Conservation (phyloP, 441 rosid genomes). For the Sinapis alba region DNA sequence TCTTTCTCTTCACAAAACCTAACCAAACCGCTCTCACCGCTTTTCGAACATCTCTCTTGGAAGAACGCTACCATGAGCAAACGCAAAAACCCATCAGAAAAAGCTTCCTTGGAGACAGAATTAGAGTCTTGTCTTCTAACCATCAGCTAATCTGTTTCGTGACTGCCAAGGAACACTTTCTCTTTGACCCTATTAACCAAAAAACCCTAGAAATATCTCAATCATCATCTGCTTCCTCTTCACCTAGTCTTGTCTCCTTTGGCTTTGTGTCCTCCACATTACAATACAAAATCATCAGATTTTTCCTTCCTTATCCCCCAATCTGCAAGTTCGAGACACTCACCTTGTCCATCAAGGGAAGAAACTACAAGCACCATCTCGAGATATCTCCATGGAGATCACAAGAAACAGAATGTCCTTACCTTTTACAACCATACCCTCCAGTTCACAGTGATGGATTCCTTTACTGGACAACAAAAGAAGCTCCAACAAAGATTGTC, state of each 20-base stretch:
- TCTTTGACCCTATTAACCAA: conserved; percentile 28
- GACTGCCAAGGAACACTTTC: conserved; percentile 5
- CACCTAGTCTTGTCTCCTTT: conserved; percentile 6
- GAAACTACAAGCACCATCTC: not conserved
- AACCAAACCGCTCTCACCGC: not conserved
- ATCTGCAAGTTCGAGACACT: conserved; percentile 32
- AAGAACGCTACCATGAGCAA: not conserved
- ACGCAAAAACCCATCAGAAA: conserved; percentile 23
- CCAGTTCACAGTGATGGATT: conserved; percentile 28
- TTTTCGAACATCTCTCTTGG: not conserved
- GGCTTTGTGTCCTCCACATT: conserved; percentile 26
- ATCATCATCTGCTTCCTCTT: not conserved
- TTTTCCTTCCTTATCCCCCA: conserved; percentile 14
- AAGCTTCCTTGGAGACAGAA: conserved; percentile 13
- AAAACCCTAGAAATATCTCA: conserved; percentile 25
- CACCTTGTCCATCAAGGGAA: not conserved
- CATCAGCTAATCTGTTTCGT: conserved; percentile 31
- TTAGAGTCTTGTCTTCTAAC: conserved; percentile 30
- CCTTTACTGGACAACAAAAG: conserved; percentile 31
- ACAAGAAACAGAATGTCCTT: conserved; percentile 22
- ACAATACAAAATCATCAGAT: conserved; percentile 31
- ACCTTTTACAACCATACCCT: conserved; percentile 26
- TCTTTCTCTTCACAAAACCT: conserved; percentile 10
- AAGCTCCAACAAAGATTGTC: conserved; percentile 29
- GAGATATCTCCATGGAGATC: conserved; percentile 31